Base-by-base conservation (phyloP, 306 rosid species). In the Carpinus viminea region DNA sequence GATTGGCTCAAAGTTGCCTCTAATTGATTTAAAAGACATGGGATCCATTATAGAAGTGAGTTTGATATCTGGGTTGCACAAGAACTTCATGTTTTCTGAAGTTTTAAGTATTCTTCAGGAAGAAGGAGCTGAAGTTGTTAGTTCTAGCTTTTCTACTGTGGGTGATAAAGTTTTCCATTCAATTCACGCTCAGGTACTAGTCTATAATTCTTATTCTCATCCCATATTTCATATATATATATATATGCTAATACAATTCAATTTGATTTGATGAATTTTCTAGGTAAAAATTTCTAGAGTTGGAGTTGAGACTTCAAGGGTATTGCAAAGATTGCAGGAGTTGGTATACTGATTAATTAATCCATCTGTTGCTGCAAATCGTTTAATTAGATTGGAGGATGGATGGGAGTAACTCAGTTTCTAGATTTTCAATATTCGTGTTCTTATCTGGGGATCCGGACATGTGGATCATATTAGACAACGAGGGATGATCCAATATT, bases 101-200 rank as follows among this genome's bases (percentile, higher is more conserved):
- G 80, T 91, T 1, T 88, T 91, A 16, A 64, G 74, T 64, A 76
- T 91, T 38, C 83, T 93, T 10, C 82, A 93, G 60, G 87, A 93
- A 84, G 93, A 93, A 86, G 96, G 93, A 24, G 93, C 92, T 6
- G 85, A 90, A 68, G 97, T 89, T 50, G 85, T 93, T 7, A 83
- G 69, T 17, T 89, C 90, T 18, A 89, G 81, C 74, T 82, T 81
- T 65, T 82, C 80, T 34, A 84, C 81, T 0, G 73, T 86, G 1
- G 93, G 86, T 0, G 78, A 86, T 36, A 93, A 85, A 28, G 50
- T 88, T 18, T 91, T 88, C 61, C 88, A 91, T 68, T 71, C 81
- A 0, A 68, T 93, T 13, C 93, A 91, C 72, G 93, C 93, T 57
- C 86, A 84, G 96, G 97, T 92, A 70, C 43, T 3, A 3, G 43